These are phyloP conservation scores for Malassezia sympodialis DNA, from an alignment of 1,284 basidiomycete species.

Conservation along the genomic window DNA sequence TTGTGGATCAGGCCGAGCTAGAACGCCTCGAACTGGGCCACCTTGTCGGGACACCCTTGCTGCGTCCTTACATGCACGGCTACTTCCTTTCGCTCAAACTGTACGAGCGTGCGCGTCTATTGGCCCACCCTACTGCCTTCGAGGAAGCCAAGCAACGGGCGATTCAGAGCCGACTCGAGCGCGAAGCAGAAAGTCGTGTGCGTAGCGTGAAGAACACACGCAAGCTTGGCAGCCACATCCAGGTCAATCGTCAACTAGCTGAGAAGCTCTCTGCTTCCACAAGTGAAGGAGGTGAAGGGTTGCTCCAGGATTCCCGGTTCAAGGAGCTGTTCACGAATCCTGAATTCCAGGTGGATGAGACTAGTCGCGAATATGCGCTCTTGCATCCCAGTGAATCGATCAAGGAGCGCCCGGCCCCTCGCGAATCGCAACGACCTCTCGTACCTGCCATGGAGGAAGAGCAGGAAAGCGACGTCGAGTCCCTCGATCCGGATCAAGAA, in stretches of 20 bases:
- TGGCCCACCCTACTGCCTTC: conserved; percentile 91
- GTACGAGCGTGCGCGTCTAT: conserved; percentile 87
- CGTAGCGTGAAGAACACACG: conserved; percentile 50
- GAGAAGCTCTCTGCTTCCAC: conserved; percentile 59
- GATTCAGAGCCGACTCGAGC: conserved; percentile 78
- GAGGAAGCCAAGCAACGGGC: conserved; percentile 81
- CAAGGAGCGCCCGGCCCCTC: conserved; percentile 8
- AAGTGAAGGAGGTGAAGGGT: conserved; percentile 50
- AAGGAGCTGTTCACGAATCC: conserved; percentile 81
- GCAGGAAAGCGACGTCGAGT: conserved; percentile 68
- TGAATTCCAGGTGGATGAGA: conserved; percentile 86
- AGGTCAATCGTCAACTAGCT: conserved; percentile 85
- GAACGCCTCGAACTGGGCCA: conserved; percentile 65
- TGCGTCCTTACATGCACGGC: conserved; percentile 99
- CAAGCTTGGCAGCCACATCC: conserved; percentile 50
- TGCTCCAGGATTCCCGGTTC: conserved; percentile 83
- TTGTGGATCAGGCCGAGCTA: conserved; percentile 78
- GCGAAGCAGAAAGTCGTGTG: conserved; percentile 84
- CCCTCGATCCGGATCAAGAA: conserved; percentile 51
- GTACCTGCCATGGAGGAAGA: conserved; percentile 83
- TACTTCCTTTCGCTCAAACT: conserved; percentile 92
- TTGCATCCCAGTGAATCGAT: conserved; percentile 71
- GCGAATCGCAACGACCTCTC: conserved; percentile 44
- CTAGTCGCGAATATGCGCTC: conserved; percentile 72
- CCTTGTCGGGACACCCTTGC: conserved; percentile 80